A percentile compares a stretch with the other conserved stretches of the same genome.
phyloP scores from a whole-genome alignment of 495 filamentous ascomycete species.

The Neurospora sp. region DNA sequence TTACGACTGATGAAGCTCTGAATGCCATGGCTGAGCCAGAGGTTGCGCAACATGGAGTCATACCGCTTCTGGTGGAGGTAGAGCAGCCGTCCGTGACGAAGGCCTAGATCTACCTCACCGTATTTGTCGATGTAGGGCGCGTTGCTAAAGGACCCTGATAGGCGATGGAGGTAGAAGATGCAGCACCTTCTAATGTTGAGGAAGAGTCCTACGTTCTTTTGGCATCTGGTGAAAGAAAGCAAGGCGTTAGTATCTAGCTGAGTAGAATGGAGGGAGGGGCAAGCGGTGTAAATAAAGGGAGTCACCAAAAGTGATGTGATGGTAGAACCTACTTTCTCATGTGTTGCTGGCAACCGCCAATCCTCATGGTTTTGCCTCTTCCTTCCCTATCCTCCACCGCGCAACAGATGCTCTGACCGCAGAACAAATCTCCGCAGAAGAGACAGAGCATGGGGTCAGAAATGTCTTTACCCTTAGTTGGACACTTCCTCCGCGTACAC shows the following conservation, averaged over 20 bases:
- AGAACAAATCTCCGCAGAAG: constrained; percentile 93
- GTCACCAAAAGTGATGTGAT: neutral
- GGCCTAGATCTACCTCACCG: constrained; percentile 81
- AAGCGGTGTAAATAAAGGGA: constrained; percentile 9
- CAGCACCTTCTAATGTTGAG: constrained; percentile 94
- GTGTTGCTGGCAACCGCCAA: constrained; percentile 86
- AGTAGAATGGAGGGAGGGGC: neutral
- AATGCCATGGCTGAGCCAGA: constrained; percentile 81
- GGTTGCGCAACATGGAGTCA: constrained; percentile 71
- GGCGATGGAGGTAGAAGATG: constrained; percentile 72
- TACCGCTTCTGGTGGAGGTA: constrained; percentile 91
- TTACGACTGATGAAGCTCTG: constrained; percentile 83
- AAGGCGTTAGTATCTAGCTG: neutral
- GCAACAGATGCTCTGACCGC: constrained; percentile 88
- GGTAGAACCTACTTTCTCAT: constrained; percentile 60
- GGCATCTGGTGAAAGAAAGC: constrained; percentile 49
- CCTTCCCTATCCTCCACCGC: constrained; percentile 46
- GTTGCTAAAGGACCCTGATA: constrained; percentile 71
- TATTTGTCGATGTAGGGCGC: constrained; percentile 92
- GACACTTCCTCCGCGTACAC: constrained; percentile 73
- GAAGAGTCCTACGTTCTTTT: constrained; percentile 78
- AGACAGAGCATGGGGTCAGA: constrained; percentile 85
- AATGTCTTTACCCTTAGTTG: constrained; percentile 80
- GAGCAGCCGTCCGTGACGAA: constrained; percentile 73
- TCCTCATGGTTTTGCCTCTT: constrained; percentile 21